These are phyloP conservation scores for Penicillium sclerotigenum DNA, from an alignment of 2,329 filamentous ascomycete species.

Conservation along the genomic window DNA sequence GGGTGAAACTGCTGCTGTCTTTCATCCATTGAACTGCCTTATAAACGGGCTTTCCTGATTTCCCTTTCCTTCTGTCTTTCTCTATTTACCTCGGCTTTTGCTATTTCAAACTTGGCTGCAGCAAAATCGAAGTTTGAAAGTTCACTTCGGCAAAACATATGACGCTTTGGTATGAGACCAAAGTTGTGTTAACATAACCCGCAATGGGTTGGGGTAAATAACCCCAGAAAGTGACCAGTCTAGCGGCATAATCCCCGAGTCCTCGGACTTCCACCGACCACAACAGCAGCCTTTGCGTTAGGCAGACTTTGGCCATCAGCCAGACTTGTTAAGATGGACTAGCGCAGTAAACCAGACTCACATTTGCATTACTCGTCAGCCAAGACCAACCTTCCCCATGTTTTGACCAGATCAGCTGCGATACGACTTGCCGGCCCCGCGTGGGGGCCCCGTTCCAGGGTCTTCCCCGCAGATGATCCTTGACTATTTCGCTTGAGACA, in stretches of 20 bases:
- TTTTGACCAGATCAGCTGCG: not conserved
- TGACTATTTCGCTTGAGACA: not conserved
- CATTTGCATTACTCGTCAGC: conserved; percentile 8
- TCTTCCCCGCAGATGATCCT: conserved; percentile 18
- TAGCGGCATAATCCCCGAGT: conserved; percentile 3
- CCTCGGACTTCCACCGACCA: conserved; percentile 15
- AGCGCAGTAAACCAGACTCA: not conserved
- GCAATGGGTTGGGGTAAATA: not conserved
- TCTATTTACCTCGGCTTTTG: not conserved
- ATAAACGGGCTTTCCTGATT: not conserved
- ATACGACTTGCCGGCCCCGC: not conserved
- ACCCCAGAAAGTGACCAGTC: not conserved
- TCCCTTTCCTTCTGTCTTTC: not conserved
- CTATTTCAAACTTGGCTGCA: not conserved
- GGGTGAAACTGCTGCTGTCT: not conserved
- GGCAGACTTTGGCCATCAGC: not conserved
- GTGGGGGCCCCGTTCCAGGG: conserved; percentile 4
- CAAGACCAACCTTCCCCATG: conserved; percentile 7
- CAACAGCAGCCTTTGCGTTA: not conserved
- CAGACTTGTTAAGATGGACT: not conserved
- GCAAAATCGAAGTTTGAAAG: not conserved
- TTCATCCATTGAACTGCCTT: not conserved
- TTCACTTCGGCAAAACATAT: not conserved
- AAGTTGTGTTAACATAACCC: not conserved
- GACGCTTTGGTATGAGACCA: not conserved